Base-by-base conservation (phyloP, 148 eudicot genomes). In the Limonium bicolor region DNA sequence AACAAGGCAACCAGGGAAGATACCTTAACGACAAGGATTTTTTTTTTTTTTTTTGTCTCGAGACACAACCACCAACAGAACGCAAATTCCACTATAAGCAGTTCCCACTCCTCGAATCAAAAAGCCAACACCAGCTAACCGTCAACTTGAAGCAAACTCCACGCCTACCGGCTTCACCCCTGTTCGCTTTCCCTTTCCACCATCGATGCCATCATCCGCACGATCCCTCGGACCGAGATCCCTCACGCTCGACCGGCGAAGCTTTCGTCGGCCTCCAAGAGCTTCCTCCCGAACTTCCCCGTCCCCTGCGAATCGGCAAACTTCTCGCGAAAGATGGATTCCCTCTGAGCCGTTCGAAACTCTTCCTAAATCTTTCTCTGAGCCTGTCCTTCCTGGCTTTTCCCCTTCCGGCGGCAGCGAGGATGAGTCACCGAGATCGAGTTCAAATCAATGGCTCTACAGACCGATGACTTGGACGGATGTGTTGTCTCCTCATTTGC, bases 151-250 rank as follows among this genome's bases (percentile, higher is more conserved):
- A 43, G 48, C 48, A 43, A 24, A 28, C 18, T 43, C 2, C 12
- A 36, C 7, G 16, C 27, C 25, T 11, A 12, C 17, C 17, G 12
- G 12, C 12, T 41, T 22, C 25, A 2, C n/a, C 13, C 10, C 25
- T 40, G 15, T 16, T 40, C 15, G 11, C 28, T 42, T 11, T 5
- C 6, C 23, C 47, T n/a, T n/a, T 31, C 30, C n/a, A 1, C 28
- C 28, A 21, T 24, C 19, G 8, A 43, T 43, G 48, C 27, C 48
- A 31, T 43, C 48, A 31, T 43, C 48, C 30, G 48, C 19, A 43
- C 24, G 18, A 4, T 18, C 13, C 26, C 31, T 43, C 31, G 30
- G 48, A 19, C 48, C 19, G 30, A 28, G 48, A 4, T 6, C 48
- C 6, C 25, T 13, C 3, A 23, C 48, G 3, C 6, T 22, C 31